Base-by-base conservation (phyloP, 805 yeast species). In the Nadsonia fulvescens region DNA sequence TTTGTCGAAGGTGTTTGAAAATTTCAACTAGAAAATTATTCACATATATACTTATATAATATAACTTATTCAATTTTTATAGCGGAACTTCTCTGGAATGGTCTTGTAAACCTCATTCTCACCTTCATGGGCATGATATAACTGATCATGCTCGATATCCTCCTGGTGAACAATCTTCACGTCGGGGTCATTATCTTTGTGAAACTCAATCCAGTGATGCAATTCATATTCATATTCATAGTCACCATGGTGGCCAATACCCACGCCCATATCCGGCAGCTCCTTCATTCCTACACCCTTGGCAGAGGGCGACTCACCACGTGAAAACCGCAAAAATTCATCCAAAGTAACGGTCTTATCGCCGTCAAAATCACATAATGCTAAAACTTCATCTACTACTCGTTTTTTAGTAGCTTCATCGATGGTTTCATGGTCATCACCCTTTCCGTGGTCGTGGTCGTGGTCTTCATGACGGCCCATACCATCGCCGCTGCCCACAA, bases 181-280 rank as follows among this genome's bases (percentile, higher is more conserved):
- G 28, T 78, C 82, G 2, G 94, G 94, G 46, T 82, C 95, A 30
- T 59, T 51, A 37, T 77, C 46, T n/a, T 45, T 38, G 34, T 53
- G 58, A 31, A 36, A 47, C 51, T 81, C 58, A 33, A 71, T 65
- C 95, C 95, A 86, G 48, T 83, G 96, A 47, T 83, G 95, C 31
- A 78, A 71, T 47, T 86, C 95, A 46, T 83, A 86, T 46, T 83
- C 95, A 38, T 68, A 63, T 49, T 83, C 96, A 43, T 82, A 86
- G 52, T 79, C 93, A 18, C 82, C 73, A 52, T 83, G 94, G 44
- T 83, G 94, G 14, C 93, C 93, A 5, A 79, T 83, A 15, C 95
- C 96, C 32, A 72, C 70, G 6, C 93, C 92, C 46, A 83, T 69
- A 48, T 86, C 95, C 1, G 95, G 95, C 43, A 86, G 65, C 35